Evolutionary conservation across 352 stramenopile species (phyloP), one percentile per base, ranked within the genome.

Genomic region (Phytopythium litorale): DNA sequence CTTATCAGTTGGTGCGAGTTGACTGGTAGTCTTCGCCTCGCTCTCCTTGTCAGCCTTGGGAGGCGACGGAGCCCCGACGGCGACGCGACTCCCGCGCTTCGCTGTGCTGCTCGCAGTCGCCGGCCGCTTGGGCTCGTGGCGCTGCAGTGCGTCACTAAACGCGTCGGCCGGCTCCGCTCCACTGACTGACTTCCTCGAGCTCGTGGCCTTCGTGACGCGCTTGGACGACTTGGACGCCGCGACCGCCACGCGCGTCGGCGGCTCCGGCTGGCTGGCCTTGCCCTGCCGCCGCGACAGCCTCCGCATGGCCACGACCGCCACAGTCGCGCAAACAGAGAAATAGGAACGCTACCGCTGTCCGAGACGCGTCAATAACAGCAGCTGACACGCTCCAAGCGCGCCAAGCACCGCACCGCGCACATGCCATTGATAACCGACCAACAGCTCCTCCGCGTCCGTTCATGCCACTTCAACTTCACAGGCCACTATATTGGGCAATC

Each of bases 111-210:
- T 56, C 42, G 35, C 6, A 23, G 33, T 45, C 30, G 37, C 21
- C 6, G 30, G 13, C 35, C 35, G 32, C n/a, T 48, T 35, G 45
- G 19, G 49, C n/a, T 40, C 52, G 1, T 71, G 68, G 40, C 68
- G 73, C 32, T 68, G 73, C 25, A 73, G 58, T 12, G 59, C 68
- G 45, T 74, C 59, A 32, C 67, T 73, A 25, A 78, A 75, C 6
- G 68, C 49, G 23, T 58, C 62, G 8, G 62, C 60, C 21, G 52
- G 35, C 25, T 66, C 65, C n/a, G 1, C 42, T 19, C 23, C 28
- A 3, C 15, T 35, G 13, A 30, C 28, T 15, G 21, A 28, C 38
- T 42, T 30, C 5, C 33, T 25, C 16, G 25, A 37, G 53, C 53
- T 43, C 21, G 8, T 49, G n/a, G 53, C 21, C 8, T 48, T 58